These are phyloP conservation scores for Sugiyamaella marilandica DNA, from an alignment of 805 yeast species.

Conservation along the genomic window DNA sequence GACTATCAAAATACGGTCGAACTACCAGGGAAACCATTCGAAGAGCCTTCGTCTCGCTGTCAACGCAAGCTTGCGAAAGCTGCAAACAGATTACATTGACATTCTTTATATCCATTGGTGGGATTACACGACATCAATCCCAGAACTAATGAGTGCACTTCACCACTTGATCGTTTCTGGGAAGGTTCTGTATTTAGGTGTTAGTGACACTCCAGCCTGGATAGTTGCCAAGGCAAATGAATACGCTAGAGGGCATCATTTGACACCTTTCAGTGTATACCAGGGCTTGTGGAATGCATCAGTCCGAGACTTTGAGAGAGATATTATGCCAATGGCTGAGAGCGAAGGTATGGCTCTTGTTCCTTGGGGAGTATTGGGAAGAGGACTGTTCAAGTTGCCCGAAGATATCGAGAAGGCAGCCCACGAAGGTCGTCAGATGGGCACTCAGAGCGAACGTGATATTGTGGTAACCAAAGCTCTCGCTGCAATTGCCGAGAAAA, in stretches of 20 bases:
- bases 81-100: constrained; percentile 26
- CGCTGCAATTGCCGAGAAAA: constrained; percentile 5
- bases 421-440: constrained; percentile 14
- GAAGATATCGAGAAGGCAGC: constrained; percentile 8
- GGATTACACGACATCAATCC: constrained; percentile 24
- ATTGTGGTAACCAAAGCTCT: constrained; percentile 9
- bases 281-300: constrained; percentile 25
- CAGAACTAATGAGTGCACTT: constrained; percentile 22
- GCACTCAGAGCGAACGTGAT: not conserved
- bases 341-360: constrained; percentile 26
- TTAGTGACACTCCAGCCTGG: constrained; percentile 28
- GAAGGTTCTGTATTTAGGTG: constrained; percentile 24
- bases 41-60: constrained; percentile 3
- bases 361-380: constrained; percentile 27
- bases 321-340: constrained; percentile 26
- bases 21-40: constrained; percentile 3
- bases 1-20: not conserved
- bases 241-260: constrained; percentile 24
- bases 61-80: constrained; percentile 7
- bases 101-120: constrained; percentile 25
- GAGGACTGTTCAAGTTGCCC: constrained; percentile 23
- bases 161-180: constrained; percentile 15
- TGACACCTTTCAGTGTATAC: constrained; percentile 24
- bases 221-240: constrained; percentile 10
- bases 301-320: constrained; percentile 25